A percentile compares a stretch with the other conserved stretches of the same genome.
Conservation (phyloP, 768 basidiomycete genomes). For the Lentinula sp. region DNA sequence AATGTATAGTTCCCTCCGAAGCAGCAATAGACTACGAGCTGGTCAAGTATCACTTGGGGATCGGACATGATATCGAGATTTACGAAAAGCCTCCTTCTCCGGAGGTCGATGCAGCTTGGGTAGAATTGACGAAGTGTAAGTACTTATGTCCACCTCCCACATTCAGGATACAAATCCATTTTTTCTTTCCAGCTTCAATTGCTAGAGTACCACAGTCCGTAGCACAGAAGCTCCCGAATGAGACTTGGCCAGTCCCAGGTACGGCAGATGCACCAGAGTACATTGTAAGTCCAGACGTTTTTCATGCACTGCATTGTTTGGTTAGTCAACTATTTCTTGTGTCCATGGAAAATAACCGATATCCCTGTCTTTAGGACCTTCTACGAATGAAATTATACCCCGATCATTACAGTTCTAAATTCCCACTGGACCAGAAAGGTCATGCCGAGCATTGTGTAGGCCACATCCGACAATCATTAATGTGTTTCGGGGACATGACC, state of each 20-base stretch:
- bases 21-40: constrained; percentile 8
- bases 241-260: constrained; percentile 12
- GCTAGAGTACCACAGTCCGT: constrained; percentile 11
- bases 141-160: neutral
- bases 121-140: constrained; percentile 12
- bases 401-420: constrained; percentile 8
- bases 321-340: constrained; percentile 3
- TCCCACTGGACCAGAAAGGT: neutral
- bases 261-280: constrained; percentile 11
- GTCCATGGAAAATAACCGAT: neutral
- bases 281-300: constrained; percentile 14
- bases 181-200: neutral
- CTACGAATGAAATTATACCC: constrained; percentile 9
- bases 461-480: constrained; percentile 12
- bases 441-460: constrained; percentile 14
- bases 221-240: constrained; percentile 11
- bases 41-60: constrained; percentile 12
- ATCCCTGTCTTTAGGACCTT: constrained; percentile 6
- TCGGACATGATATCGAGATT: constrained; percentile 9
- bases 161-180: neutral
- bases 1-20: constrained; percentile 11
- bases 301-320: constrained; percentile 17
- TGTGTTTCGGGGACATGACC: constrained; percentile 14
- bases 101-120: constrained; percentile 14
- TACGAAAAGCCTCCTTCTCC: constrained; percentile 12